Percentiles rank a stretch among this genome's conserved stretches.
Conservation (phyloP, 768 basidiomycete species). For the Psilocybe sp. region DNA sequence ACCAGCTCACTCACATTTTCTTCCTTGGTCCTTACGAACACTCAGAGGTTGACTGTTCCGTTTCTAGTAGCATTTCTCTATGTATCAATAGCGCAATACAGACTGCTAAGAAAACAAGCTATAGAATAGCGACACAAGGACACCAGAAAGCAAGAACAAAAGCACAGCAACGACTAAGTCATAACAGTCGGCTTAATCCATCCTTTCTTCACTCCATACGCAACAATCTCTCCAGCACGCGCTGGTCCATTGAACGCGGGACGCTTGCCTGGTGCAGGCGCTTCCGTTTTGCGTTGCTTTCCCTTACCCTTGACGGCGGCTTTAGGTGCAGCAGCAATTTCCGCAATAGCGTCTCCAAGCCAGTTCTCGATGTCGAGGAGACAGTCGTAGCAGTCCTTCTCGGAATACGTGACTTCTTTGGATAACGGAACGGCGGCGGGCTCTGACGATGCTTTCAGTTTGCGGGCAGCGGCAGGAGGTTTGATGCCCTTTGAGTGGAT, state of each 20-base stretch:
- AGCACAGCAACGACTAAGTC: conserved; percentile 9
- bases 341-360: conserved; percentile 45
- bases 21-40: neutral
- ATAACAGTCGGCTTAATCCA: conserved; percentile 46
- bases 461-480: conserved; percentile 43
- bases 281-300: conserved; percentile 25
- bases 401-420: conserved; percentile 43
- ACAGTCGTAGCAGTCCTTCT: conserved; percentile 68
- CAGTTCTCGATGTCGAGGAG: conserved; percentile 64
- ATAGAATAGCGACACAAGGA: neutral
- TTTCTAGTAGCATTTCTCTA: no score
- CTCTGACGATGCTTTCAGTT: conserved; percentile 27
- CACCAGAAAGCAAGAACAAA: neutral
- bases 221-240: conserved; percentile 62
- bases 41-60: no score
- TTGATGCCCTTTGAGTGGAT: conserved; percentile 68
- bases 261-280: conserved; percentile 12
- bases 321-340: conserved; percentile 21
- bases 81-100: neutral
- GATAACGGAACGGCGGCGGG: conserved; percentile 5
- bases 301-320: conserved; percentile 30
- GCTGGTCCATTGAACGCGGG: conserved; percentile 25
- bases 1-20: no score
- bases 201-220: conserved; percentile 55
- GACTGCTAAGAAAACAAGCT: conserved; percentile 2